These are phyloP conservation scores for Kentomonas sorsogonicus DNA, from an alignment of 208 protist genomes.

Conservation along the genomic window DNA sequence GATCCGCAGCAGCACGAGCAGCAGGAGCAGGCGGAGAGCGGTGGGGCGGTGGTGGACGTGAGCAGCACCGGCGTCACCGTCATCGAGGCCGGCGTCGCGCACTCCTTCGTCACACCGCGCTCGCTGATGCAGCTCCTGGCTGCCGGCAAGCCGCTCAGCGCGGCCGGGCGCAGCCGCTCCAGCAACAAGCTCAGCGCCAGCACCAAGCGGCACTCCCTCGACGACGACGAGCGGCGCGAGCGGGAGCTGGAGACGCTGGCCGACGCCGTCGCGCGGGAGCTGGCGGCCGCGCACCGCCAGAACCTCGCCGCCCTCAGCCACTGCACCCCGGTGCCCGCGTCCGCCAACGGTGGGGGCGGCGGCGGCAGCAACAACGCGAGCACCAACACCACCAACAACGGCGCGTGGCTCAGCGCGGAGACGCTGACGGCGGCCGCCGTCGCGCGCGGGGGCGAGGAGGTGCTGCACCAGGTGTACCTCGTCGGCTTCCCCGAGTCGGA, in stretches of 20 bases:
- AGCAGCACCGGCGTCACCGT: not conserved
- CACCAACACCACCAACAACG: not conserved
- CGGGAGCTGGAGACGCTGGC: slow-evolving; percentile 46
- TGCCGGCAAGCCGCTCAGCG: too few relatives aligned
- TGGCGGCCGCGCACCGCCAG: slow-evolving; percentile 56
- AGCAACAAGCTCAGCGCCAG: too few relatives aligned
- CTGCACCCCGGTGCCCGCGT: not conserved
- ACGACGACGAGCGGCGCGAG: slow-evolving; percentile 30
- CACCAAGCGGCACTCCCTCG: not conserved
- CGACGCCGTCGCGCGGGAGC: slow-evolving; percentile 42
- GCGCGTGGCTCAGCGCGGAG: too few relatives aligned
- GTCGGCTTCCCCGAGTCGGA: slow-evolving; percentile 66
- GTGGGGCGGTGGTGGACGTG: too few relatives aligned
- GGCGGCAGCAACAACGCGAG: not conserved
- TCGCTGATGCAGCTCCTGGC: slow-evolving; percentile 8
- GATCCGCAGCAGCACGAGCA: too few relatives aligned
- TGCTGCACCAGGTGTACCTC: slow-evolving; percentile 36
- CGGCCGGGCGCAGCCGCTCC: too few relatives aligned
- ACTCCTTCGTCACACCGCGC: slow-evolving; percentile 20
- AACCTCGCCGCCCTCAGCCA: slow-evolving; percentile 32
- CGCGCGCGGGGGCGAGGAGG: too few relatives aligned
- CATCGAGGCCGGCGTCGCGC: not conserved
- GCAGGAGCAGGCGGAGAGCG: too few relatives aligned
- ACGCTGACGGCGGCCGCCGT: too few relatives aligned
- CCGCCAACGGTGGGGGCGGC: too few relatives aligned